Conservation (phyloP, 106 monocot genomes). For the Triglochin maritima region DNA sequence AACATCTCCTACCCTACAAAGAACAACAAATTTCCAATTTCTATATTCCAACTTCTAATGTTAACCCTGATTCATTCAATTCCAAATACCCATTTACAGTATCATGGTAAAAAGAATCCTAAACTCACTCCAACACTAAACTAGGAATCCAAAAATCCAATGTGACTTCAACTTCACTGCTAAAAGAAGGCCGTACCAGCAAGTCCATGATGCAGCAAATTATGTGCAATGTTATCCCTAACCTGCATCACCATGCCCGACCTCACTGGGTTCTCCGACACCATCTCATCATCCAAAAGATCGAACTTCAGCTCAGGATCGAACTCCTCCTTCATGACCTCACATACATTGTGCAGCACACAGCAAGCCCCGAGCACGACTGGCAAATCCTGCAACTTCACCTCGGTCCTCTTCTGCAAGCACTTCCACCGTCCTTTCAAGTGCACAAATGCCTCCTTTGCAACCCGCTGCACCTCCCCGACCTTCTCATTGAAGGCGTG, state of each 20-base stretch:
- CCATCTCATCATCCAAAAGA: conserved; percentile 63
- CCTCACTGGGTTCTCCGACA: conserved; percentile 47
- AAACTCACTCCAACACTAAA: too few relatives aligned
- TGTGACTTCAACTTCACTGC: neutral
- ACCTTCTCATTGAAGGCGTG: conserved; percentile 80
- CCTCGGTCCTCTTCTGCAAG: conserved; percentile 88
- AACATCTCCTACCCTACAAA: too few relatives aligned
- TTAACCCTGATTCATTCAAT: too few relatives aligned
- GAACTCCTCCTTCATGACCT: conserved; percentile 48
- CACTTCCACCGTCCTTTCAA: conserved; percentile 83
- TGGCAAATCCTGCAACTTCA: conserved; percentile 75
- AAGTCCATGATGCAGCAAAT: conserved; percentile 55
- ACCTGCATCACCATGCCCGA: conserved; percentile 37
- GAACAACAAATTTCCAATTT: too few relatives aligned
- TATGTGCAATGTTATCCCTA: conserved; percentile 71
- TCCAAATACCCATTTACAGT: too few relatives aligned
- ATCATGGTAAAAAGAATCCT: too few relatives aligned
- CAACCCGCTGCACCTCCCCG: conserved; percentile 42
- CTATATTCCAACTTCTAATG: too few relatives aligned
- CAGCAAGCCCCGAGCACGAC: conserved; percentile 80
- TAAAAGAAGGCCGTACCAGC: conserved; percentile 56
- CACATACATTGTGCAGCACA: conserved; percentile 89
- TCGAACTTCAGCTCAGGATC: conserved; percentile 28
- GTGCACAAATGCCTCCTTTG: conserved; percentile 50
- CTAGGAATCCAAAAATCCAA: too few relatives aligned